phyloP scores from a whole-genome alignment of 2,329 filamentous ascomycete species.

The Pestalotiopsis sp. region DNA sequence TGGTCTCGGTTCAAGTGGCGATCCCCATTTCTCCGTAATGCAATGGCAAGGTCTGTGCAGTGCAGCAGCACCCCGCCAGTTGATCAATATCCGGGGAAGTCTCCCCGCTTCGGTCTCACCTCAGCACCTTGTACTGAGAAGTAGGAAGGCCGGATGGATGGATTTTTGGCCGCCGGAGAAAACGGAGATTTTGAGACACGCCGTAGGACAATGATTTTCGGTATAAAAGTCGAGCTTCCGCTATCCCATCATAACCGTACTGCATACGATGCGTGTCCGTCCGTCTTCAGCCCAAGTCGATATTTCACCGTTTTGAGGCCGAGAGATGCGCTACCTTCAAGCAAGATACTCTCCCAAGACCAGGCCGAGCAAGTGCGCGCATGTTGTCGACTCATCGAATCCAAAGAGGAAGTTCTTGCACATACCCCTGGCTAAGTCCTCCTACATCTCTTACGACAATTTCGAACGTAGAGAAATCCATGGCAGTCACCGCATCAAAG shows the following conservation, averaged over 20 bases:
- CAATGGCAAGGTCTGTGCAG: not conserved
- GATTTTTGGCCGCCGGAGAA: not conserved
- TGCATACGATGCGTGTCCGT: not conserved
- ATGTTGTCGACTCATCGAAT: slow-evolving; percentile 30
- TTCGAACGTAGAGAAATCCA: slow-evolving; percentile 90
- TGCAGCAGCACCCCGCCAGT: not conserved
- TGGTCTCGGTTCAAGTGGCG: not conserved
- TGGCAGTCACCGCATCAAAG: slow-evolving; percentile 91
- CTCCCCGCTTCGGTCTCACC: not conserved
- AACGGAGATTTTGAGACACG: not conserved
- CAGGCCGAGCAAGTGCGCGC: slow-evolving; percentile 29
- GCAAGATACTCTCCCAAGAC: slow-evolving; percentile 4
- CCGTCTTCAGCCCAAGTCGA: not conserved
- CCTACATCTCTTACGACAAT: slow-evolving; percentile 86
- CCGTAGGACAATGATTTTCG: not conserved
- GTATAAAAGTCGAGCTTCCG: not conserved
- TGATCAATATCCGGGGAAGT: not conserved
- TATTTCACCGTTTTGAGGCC: not conserved
- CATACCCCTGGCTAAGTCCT: slow-evolving; percentile 96
- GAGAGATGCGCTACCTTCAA: not conserved
- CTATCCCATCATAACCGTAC: not conserved
- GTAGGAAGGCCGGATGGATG: not conserved
- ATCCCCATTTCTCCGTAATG: not conserved
- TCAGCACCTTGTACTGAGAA: not conserved
- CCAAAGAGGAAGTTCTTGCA: slow-evolving; percentile 92